These are phyloP conservation scores for Ustilago hordei DNA, from an alignment of 1,284 basidiomycete genomes.

Conservation along the genomic window DNA sequence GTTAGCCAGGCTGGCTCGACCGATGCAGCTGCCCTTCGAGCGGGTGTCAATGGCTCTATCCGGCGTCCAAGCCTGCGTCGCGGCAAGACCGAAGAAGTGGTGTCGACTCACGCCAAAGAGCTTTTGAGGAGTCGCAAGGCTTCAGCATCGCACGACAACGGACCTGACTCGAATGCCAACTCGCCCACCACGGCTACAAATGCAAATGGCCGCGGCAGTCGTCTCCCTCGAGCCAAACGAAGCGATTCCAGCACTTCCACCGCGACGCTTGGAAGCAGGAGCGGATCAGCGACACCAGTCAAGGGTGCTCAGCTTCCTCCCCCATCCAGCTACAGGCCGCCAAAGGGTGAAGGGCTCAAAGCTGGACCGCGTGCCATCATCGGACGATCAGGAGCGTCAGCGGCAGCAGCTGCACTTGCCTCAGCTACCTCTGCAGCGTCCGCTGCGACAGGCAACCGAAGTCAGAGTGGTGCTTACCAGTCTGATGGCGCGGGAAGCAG, in stretches of 20 bases:
- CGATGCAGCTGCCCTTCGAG: slow-evolving; percentile 3
- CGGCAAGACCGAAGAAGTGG: slow-evolving; percentile 72
- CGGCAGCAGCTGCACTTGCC: slow-evolving; percentile 20
- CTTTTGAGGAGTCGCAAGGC: slow-evolving; percentile 21
- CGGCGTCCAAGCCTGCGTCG: slow-evolving; percentile 76
- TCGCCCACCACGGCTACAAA: slow-evolving; percentile 15
- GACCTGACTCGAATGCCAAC: slow-evolving; percentile 18
- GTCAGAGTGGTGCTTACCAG: slow-evolving; percentile 35
- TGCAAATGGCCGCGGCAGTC: slow-evolving; percentile 23
- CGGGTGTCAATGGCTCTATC: slow-evolving; percentile 13
- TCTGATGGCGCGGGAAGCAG: slow-evolving; percentile 34
- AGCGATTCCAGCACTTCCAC: slow-evolving; percentile 35
- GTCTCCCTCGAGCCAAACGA: slow-evolving; percentile 45
- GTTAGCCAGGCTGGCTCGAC: not conserved
- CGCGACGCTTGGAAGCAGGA: slow-evolving; percentile 27
- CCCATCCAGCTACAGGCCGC: slow-evolving; percentile 43
- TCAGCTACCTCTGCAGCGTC: slow-evolving; percentile 17
- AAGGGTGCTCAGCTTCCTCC: slow-evolving; percentile 27
- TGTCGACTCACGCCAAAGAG: slow-evolving; percentile 55
- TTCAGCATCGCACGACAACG: slow-evolving; percentile 21
- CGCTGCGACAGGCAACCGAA: slow-evolving; percentile 10
- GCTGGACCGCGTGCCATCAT: slow-evolving; percentile 51
- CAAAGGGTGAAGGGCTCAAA: slow-evolving; percentile 45
- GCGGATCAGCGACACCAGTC: slow-evolving; percentile 38
- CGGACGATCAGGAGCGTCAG: slow-evolving; percentile 44